Evolutionary conservation across 306 rosid genomes (phyloP).

Genomic region (Spatholobus suberectus): DNA sequence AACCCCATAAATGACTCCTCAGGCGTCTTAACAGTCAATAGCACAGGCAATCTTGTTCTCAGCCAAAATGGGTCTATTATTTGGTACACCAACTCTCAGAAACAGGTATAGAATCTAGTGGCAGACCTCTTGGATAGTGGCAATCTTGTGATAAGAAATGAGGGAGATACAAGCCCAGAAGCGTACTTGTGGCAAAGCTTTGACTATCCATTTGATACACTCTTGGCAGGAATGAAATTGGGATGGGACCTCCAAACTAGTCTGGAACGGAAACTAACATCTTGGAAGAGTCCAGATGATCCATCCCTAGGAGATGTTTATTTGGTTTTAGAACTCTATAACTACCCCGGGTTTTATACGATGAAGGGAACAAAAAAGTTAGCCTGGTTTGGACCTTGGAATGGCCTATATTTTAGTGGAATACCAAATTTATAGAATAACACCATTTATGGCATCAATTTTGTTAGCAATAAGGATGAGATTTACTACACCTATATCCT

Average conservation of each 20-base stretch:
- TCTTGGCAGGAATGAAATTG: background rate
- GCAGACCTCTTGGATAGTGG: background rate
- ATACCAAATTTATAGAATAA: background rate
- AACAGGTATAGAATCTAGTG: background rate
- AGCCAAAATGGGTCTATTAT: too few species aligned
- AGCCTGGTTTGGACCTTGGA: slow-evolving; percentile 20
- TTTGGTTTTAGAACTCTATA: background rate
- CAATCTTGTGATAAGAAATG: background rate
- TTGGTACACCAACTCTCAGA: too few species aligned
- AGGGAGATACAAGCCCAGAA: background rate
- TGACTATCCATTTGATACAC: background rate
- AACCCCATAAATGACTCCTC: too few species aligned
- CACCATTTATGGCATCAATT: background rate
- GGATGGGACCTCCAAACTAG: background rate
- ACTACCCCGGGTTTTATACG: slow-evolving; percentile 28
- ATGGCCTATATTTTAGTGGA: slow-evolving; percentile 15
- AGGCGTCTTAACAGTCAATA: too few species aligned
- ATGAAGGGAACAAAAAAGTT: background rate
- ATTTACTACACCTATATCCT: slow-evolving; percentile 7
- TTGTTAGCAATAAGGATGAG: slow-evolving; percentile 34
- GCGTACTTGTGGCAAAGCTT: background rate
- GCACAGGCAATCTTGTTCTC: too few species aligned
- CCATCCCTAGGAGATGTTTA: background rate
- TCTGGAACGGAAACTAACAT: background rate
- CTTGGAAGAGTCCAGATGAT: slow-evolving; percentile 5